Base-by-base conservation (phyloP, 2,329 filamentous ascomycete species). In the Cladosporium austrohemisphaericum region DNA sequence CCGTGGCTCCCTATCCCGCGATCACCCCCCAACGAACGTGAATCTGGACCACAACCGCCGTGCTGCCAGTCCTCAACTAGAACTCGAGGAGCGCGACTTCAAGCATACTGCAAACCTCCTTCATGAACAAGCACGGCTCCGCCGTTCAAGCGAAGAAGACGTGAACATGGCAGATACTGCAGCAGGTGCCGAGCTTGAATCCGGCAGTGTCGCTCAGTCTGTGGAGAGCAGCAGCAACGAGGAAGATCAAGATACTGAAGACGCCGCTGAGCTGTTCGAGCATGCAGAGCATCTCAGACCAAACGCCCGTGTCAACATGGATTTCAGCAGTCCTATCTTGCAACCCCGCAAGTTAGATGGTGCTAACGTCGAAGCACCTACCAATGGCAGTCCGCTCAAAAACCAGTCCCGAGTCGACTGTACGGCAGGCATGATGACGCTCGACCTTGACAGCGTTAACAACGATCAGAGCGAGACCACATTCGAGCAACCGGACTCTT, bases 1-100 rank as follows among this genome's bases (percentile, higher is more conserved):
- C 35, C 70, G 71, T 25, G 60, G 62, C 55, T 65, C 69, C 8
- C 54, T 68, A 10, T 54, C 65, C 26, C 62, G 65, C 33, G 61
- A 66, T 14, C 68, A 73, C 44, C 66, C 70, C 35, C 69, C 60
- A 46, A 68, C 60, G 49, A 65, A 57, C 55, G 68, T 60, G 51
- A 71, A 70, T 53, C 71, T 77, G 44, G 68, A 73, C 41, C 79
- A 84, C 59, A 82, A 80, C 54, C 77, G 83, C 53, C 83, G 87
- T 52, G 86, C 85, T n/a, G 83, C 86, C 19, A 93, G 88, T 55
- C 91, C 92, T 44, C 89, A 90, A 13, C 76, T 97, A 29, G 92
- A 97, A 71, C 89, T 87, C 61, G 92, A 97, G 60, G 92, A 97
- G 75, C 88, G 86, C 64, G 93, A 97, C 69, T 98, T 98, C 65